A percentile compares a stretch with the other conserved stretches of the same genome.
phyloP scores from a whole-genome alignment of 345 rosid species.

The Litchi chinensis region DNA sequence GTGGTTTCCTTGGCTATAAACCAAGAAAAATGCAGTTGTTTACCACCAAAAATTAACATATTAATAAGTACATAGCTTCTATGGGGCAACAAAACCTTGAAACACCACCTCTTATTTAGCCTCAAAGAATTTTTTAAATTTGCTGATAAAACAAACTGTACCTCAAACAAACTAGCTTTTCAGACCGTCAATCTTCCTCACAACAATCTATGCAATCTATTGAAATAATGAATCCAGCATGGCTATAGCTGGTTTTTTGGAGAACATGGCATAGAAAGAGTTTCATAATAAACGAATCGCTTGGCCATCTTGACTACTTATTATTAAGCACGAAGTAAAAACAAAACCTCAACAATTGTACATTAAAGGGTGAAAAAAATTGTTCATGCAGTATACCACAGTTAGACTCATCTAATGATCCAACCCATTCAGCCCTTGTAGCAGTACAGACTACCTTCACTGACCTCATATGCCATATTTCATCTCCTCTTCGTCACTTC shows the following conservation, averaged over 20 bases:
- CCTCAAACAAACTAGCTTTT: background rate
- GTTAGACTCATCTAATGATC: background rate
- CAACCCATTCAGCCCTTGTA: background rate
- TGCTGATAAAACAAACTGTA: background rate
- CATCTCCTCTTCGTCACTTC: background rate
- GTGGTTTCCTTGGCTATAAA: background rate
- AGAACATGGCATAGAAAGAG: background rate
- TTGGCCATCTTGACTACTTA: background rate
- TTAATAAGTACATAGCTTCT: background rate
- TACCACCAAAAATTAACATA: background rate
- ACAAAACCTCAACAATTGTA: background rate
- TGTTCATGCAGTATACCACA: background rate
- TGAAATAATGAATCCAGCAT: background rate
- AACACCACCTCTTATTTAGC: background rate
- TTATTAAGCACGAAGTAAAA: background rate
- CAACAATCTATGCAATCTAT: background rate
- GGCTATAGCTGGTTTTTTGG: background rate
- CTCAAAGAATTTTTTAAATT: background rate
- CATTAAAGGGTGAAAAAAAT: background rate
- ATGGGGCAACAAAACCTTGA: background rate
- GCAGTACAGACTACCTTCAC: background rate
- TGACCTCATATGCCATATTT: background rate
- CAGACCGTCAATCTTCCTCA: background rate
- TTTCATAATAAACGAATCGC: background rate
- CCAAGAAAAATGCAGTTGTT: background rate